Conservation (phyloP, 495 filamentous ascomycete species). For the Neurospora tetrasperma region DNA sequence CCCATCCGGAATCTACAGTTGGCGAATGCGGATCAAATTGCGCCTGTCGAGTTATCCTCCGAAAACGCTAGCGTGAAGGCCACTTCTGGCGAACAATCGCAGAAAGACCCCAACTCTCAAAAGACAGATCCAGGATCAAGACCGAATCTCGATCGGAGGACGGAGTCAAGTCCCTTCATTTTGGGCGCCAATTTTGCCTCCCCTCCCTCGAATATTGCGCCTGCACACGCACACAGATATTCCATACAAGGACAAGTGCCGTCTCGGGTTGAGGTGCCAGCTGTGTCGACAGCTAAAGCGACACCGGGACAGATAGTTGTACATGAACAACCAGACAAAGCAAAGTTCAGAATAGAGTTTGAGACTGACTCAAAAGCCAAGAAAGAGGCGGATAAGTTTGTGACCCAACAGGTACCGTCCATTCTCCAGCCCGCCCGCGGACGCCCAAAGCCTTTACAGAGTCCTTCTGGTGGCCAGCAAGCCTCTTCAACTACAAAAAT, state of each 20-base stretch:
- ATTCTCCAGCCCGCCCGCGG: slow-evolving; percentile 28
- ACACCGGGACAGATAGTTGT: slow-evolving; percentile 2
- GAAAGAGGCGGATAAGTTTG: neutral
- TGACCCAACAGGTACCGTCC: slow-evolving; percentile 18
- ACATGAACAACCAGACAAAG: slow-evolving; percentile 1
- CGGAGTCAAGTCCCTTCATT: neutral
- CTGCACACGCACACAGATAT: neutral
- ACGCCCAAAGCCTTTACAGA: slow-evolving; percentile 9
- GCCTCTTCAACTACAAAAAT: slow-evolving; percentile 6
- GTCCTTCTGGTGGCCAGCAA: slow-evolving; percentile 6
- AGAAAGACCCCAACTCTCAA: neutral
- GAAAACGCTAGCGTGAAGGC: slow-evolving; percentile 8
- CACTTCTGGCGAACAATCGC: neutral
- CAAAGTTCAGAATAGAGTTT: slow-evolving; percentile 1
- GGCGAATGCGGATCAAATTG: slow-evolving; percentile 8
- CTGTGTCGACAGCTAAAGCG: slow-evolving; percentile 6
- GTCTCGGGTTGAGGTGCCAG: slow-evolving; percentile 4
- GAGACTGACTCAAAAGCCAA: slow-evolving; percentile 1
- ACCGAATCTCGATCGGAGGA: neutral
- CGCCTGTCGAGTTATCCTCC: slow-evolving; percentile 22
- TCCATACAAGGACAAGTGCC: neutral
- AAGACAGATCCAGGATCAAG: neutral
- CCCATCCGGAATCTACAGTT: slow-evolving; percentile 1
- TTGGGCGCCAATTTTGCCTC: neutral
- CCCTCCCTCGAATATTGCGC: neutral